Evolutionary conservation across 2,329 filamentous ascomycete species (phyloP), one percentile per base, ranked within the genome.

Genomic region (Colletotrichum camelliae): DNA sequence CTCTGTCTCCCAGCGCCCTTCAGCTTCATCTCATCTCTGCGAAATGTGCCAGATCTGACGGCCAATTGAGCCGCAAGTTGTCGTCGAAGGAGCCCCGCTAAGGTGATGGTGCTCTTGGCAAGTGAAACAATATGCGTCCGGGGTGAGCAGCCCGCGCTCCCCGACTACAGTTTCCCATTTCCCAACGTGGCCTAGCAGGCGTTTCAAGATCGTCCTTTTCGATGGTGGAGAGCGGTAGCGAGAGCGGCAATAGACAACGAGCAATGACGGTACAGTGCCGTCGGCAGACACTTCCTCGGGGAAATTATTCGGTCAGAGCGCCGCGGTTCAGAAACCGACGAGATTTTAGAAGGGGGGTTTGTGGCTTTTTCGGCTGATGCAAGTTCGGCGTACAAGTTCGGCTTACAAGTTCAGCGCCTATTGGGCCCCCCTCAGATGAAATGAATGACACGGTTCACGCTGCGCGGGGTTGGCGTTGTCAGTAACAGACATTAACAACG

Each of bases 111-210:
- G 24, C n/a, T 65, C 72, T 75, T 72, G 72, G 69, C 68, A 75
- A 21, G 37, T 72, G 72, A 75, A 75, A 75, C 72, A 67, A 61
- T 37, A 72, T 55, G 61, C 64, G 72, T 72, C 55, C 72, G 43
- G 72, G 69, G 48, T 43, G 29, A 60, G 66, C 21, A 60, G 9
- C 48, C 52, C 66, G 66, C 66, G 52, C 33, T 55, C 52, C 66
- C 66, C 66, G 66, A 58, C 52, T 27, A 21, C 33, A 15, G 33
- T 55, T 57, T 67, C 43, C 43, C 29, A 33, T 35, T 21, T 39
- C 52, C 18, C 21, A 60, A 37, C 13, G 16, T 12, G 24, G 67
- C 55, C 55, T 18, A 60, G 16, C 27, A 39, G 18, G 24, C n/a
- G 67, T 69, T 69, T 69, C 67, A 69, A 69, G 67, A 69, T 69